Evolutionary conservation across 2,329 filamentous ascomycete species (phyloP).

Genomic region (Sporothrix curviconia): DNA sequence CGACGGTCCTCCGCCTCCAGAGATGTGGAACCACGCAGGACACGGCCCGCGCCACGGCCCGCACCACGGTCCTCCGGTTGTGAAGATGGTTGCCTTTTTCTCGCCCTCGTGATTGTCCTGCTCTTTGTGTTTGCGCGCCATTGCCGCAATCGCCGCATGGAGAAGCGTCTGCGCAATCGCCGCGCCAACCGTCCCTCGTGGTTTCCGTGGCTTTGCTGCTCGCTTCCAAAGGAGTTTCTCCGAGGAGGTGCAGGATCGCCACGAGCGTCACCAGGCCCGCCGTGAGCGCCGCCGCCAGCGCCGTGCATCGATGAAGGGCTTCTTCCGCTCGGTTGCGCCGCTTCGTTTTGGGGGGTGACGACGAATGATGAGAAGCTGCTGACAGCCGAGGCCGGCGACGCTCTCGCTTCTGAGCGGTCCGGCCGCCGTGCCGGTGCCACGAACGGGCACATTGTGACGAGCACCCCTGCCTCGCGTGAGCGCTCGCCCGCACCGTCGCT

Average conservation of each 20-base stretch:
- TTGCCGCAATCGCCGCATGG: conserved; percentile 21
- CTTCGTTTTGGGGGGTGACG: conserved; percentile 18
- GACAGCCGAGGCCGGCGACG: no score
- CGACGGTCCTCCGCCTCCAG: not conserved
- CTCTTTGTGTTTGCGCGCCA: conserved; percentile 24
- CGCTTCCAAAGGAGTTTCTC: conserved; percentile 6
- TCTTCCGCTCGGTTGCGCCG: conserved; percentile 24
- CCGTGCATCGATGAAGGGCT: conserved; percentile 24
- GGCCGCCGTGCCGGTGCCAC: not conserved
- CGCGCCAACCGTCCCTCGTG: not conserved
- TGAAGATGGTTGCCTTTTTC: conserved; percentile 9
- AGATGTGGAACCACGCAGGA: no score
- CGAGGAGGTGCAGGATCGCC: conserved; percentile 21
- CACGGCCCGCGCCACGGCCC: no score
- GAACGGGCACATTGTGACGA: conserved; percentile 13
- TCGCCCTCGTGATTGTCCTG: conserved; percentile 22
- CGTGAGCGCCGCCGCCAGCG: conserved; percentile 22
- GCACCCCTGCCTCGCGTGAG: conserved; percentile 4
- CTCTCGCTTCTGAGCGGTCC: not conserved
- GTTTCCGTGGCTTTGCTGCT: not conserved
- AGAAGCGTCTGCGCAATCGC: conserved; percentile 13
- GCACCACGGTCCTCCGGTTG: not conserved
- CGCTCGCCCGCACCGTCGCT: conserved; percentile 30
- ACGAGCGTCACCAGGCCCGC: conserved; percentile 23
- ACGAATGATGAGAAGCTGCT: conserved; percentile 34